These are phyloP conservation scores for Argentina anserina DNA, from an alignment of 306 rosid genomes.

Conservation along the genomic window DNA sequence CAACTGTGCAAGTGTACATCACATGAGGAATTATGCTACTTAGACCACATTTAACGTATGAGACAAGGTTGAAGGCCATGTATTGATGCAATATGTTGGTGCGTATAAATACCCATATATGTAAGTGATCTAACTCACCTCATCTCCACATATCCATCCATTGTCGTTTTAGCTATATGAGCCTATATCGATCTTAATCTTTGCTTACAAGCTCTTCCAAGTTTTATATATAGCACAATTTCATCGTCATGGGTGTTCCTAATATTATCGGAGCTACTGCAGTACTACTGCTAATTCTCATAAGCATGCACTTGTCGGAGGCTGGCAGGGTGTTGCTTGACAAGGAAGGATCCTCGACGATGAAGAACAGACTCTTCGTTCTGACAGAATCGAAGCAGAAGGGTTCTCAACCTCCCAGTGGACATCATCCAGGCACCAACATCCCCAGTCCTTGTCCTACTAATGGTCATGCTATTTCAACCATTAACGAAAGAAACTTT, in stretches of 20 bases:
- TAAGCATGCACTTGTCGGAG: background rate
- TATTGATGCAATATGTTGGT: background rate
- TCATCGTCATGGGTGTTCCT: background rate
- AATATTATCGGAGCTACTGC: background rate
- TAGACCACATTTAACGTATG: background rate
- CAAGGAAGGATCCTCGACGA: background rate
- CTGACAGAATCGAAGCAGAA: background rate
- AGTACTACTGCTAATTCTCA: background rate
- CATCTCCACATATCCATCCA: background rate
- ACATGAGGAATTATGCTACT: too few species aligned
- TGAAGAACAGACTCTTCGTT: background rate
- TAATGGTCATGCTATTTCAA: background rate
- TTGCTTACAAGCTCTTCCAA: background rate
- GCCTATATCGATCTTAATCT: background rate
- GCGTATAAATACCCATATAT: background rate
- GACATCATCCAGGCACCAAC: background rate
- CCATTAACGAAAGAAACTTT: slow-evolving; percentile 2
- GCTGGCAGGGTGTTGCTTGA: slow-evolving; percentile 5
- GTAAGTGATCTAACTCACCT: background rate
- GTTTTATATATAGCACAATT: background rate
- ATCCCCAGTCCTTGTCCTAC: background rate
- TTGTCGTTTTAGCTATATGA: background rate
- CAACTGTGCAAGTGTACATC: too few species aligned
- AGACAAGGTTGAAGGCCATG: background rate
- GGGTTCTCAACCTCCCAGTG: background rate